A percentile compares a stretch with the other conserved stretches of the same genome.
These are phyloP conservation scores for Melanopsichium pennsylvanicum DNA, from an alignment of 1,284 basidiomycete species.

Conservation along the genomic window DNA sequence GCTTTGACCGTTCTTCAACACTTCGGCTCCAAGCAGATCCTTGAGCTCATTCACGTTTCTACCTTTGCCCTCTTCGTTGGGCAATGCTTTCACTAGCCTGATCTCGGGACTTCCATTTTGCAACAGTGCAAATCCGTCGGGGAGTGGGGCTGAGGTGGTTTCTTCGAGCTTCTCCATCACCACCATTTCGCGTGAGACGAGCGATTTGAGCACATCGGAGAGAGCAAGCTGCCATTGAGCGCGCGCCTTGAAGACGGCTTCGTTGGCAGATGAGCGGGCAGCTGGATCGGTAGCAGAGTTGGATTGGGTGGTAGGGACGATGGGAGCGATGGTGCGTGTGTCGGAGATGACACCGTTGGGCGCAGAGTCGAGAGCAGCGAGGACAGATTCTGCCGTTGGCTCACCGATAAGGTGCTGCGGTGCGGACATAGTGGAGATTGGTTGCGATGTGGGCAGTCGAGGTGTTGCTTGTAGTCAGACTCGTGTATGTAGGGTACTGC, in stretches of 20 bases:
- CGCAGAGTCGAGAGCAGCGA: slow-evolving; percentile 46
- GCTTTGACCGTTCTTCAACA: slow-evolving; percentile 76
- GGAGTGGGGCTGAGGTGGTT: slow-evolving; percentile 40
- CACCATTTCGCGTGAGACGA: slow-evolving; percentile 60
- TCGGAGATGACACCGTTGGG: slow-evolving; percentile 52
- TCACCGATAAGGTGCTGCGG: slow-evolving; percentile 29
- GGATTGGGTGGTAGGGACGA: slow-evolving; percentile 20
- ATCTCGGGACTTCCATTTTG: slow-evolving; percentile 61
- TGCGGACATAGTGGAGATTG: slow-evolving; percentile 22
- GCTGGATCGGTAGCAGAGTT: slow-evolving; percentile 43
- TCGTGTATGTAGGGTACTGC: no score
- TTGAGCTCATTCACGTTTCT: slow-evolving; percentile 55
- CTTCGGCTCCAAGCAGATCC: slow-evolving; percentile 58
- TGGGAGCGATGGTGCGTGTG: slow-evolving; percentile 47
- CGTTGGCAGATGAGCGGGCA: slow-evolving; percentile 49
- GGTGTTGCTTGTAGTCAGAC: no score
- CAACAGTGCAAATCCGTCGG: slow-evolving; percentile 40
- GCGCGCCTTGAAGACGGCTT: slow-evolving; percentile 54
- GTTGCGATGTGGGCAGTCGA: no score
- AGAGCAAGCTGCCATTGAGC: slow-evolving; percentile 63
- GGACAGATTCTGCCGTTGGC: slow-evolving; percentile 53
- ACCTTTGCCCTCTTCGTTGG: slow-evolving; percentile 48
- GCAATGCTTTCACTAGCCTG: slow-evolving; percentile 58
- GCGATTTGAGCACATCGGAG: slow-evolving; percentile 57
- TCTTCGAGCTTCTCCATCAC: slow-evolving; percentile 52